Evolutionary conservation across 805 yeast genomes (phyloP), one percentile per base, ranked within the genome.

Genomic region (Candida ipomoeae): DNA sequence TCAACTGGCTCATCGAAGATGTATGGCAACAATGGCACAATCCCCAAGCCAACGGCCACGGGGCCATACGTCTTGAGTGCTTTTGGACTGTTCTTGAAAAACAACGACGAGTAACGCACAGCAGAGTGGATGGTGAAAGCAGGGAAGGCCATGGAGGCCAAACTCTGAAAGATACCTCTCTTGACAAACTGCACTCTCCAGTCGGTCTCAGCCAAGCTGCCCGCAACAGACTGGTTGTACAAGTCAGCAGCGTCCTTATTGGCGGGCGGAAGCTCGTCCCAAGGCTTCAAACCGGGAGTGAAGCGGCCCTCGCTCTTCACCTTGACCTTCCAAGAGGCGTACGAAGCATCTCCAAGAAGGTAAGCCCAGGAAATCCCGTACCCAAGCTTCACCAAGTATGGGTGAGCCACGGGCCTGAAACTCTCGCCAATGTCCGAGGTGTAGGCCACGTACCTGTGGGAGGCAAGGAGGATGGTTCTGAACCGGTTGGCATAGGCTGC

Each of bases 341-440:
- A 84, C 3, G 82, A 75, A 15, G 86, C 91, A 68, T 88, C 96
- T 10, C 89, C 90, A 7, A 84, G 59, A 20, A 87, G 74, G 62
- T 87, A 87, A 1, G 79, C 68, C 94, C 94, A 88, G 6, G 90
- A 83, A 39, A 87, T 69, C 35, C 82, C 89, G 63, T 87, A 87
- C 29, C 92, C 84, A 2, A 79, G 53, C 13, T 69, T 74, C 17
- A 87, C 94, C n/a, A 84, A 51, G 33, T 58, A 55, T 1, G 91
- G 90, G 59, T 82, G 84, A 3, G 88, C 91, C 10, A 87, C 84
- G 0, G 94, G 94, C 48, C 96, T 75, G 69, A 87, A 88, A 10
- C 91, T 84, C 62, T 87, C 96, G 32, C 96, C 96, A 58, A 87
- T 82, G 63, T 87, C 96, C 0, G 91, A 85, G 2, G 95, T 87